Percentiles rank a stretch among this genome's conserved stretches.
Evolutionary conservation across 208 protist species (phyloP).

Genomic region (Trypanosoma rangeli): DNA sequence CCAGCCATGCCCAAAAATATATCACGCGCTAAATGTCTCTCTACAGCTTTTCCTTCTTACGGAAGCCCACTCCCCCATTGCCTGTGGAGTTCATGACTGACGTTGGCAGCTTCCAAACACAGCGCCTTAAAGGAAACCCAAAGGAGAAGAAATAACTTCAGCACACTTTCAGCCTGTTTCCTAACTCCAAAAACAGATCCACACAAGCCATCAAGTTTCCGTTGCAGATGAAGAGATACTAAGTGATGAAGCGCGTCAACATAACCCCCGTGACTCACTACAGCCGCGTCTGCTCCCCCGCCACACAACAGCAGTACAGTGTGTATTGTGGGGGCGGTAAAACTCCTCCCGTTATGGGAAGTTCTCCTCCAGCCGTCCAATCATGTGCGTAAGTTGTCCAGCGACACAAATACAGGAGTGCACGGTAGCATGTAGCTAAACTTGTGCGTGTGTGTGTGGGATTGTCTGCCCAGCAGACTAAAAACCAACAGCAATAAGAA

Average conservation of each 20-base stretch:
- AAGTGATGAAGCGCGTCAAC: not conserved
- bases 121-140: constrained; percentile 15
- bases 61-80: not conserved
- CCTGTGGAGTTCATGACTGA: not conserved
- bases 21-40: constrained; percentile 1
- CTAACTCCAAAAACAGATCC: not conserved
- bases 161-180: not conserved
- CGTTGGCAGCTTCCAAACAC: not conserved
- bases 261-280: not conserved
- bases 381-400: not conserved
- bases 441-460: not conserved
- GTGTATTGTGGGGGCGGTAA: not conserved
- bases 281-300: not conserved
- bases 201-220: constrained; percentile 11
- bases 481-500: constrained; percentile 3
- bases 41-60: not conserved
- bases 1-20: constrained; percentile 2
- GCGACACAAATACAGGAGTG: not conserved
- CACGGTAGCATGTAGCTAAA: not conserved
- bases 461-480: not conserved
- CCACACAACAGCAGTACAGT: not conserved
- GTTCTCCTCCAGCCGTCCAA: not conserved
- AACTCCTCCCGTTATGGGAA: not conserved
- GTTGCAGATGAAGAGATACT: constrained; percentile 6
- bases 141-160: constrained; percentile 7